A percentile compares a stretch with the other conserved stretches of the same genome.
phyloP scores from a whole-genome alignment of 352 stramenopile species.

The Phytophthora tubulina region DNA sequence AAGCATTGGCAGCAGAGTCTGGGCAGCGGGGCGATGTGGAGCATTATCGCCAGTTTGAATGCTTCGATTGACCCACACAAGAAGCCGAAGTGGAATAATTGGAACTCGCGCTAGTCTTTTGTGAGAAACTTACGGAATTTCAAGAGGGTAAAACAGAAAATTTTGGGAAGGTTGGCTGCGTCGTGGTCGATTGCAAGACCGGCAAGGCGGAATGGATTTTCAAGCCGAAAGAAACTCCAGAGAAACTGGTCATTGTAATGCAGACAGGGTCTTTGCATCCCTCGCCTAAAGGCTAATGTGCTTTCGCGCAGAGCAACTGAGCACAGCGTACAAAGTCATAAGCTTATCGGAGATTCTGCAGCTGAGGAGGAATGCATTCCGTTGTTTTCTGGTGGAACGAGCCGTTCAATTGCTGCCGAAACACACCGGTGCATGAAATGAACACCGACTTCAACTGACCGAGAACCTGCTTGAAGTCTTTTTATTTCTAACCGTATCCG shows the following conservation, averaged over 20 bases:
- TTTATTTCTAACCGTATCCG: no score
- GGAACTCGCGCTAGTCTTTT: slow-evolving; percentile 15
- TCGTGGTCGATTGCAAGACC: slow-evolving; percentile 3
- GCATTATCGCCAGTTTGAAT: slow-evolving; percentile 8
- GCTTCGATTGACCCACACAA: background rate
- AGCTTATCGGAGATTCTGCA: no score
- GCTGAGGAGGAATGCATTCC: no score
- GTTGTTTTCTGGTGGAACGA: no score
- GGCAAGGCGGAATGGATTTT: background rate
- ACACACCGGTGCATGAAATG: no score
- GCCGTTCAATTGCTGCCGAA: no score
- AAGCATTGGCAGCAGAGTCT: slow-evolving; percentile 15
- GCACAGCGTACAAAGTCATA: no score
- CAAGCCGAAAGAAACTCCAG: background rate
- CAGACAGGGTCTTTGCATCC: no score
- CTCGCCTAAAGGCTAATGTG: no score
- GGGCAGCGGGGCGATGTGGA: background rate
- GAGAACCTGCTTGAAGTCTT: no score
- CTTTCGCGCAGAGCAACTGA: no score
- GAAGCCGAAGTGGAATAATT: background rate
- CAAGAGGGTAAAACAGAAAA: background rate
- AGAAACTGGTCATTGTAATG: slow-evolving; percentile 10
- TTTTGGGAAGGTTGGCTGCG: background rate
- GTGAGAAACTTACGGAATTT: background rate
- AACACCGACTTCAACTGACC: no score